Percentiles rank a stretch among this genome's conserved stretches.
Evolutionary conservation across 345 rosid species (phyloP).

Genomic region (Eutrema japonicum): DNA sequence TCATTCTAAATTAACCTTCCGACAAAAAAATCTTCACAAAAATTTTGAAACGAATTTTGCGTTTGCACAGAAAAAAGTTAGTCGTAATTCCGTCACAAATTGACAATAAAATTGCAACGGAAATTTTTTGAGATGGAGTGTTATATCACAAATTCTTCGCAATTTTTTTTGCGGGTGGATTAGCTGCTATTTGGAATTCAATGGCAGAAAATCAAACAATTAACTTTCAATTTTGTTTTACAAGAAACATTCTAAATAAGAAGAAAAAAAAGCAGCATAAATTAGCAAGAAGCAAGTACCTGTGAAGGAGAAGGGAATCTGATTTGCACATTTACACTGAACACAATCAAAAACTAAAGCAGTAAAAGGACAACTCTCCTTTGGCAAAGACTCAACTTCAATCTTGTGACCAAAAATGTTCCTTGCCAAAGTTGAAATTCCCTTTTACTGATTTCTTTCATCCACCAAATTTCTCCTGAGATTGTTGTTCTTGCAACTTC

Average conservation of each 20-base stretch:
- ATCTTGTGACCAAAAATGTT: neutral
- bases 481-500: neutral
- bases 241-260: neutral
- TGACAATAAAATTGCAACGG: too few species aligned
- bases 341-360: slow-evolving; percentile 36
- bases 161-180: too few species aligned
- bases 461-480: slow-evolving; percentile 6
- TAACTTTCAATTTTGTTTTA: too few species aligned
- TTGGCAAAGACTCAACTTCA: slow-evolving; percentile 48
- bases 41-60: too few species aligned
- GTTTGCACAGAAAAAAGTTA: too few species aligned
- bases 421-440: slow-evolving; percentile 50
- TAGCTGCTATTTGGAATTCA: too few species aligned
- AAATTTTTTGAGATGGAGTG: too few species aligned
- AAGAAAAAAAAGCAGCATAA: neutral
- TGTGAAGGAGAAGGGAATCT: neutral
- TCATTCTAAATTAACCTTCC: too few species aligned
- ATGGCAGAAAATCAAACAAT: too few species aligned
- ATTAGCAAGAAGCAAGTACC: slow-evolving; percentile 3
- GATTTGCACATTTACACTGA: neutral
- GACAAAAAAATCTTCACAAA: too few species aligned
- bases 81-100: too few species aligned
- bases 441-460: slow-evolving; percentile 49
- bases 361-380: slow-evolving; percentile 58
- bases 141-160: too few species aligned